Evolutionary conservation across 495 filamentous ascomycete species (phyloP).

Genomic region (Polyplosphaeria fusca): DNA sequence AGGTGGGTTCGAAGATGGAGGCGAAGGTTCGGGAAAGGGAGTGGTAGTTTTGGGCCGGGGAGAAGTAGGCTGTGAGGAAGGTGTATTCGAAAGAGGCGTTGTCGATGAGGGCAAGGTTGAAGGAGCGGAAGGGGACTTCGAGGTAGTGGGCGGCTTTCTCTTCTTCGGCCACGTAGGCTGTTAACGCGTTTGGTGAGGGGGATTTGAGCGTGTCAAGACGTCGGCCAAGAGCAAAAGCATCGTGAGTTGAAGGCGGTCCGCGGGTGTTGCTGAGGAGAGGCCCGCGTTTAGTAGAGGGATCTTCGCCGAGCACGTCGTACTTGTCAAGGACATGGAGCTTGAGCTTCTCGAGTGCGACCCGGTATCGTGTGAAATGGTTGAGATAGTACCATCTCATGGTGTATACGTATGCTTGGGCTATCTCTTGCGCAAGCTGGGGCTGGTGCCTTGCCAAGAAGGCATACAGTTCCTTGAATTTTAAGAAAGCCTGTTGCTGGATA

Average conservation of each 20-base stretch:
- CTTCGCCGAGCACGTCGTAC: conserved; percentile 77
- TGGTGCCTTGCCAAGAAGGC: conserved; percentile 79
- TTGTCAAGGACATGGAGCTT: conserved; percentile 79
- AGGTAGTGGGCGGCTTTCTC: conserved; percentile 80
- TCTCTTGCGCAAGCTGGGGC: conserved; percentile 74
- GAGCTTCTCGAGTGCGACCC: conserved; percentile 75
- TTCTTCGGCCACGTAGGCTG: conserved; percentile 83
- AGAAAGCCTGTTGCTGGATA: conserved; percentile 85
- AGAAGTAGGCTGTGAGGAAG: conserved; percentile 88
- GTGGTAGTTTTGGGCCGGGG: conserved; percentile 53
- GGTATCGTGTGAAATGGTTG: conserved; percentile 87
- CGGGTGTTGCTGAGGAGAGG: conserved; percentile 35
- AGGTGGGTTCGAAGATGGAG: conserved; percentile 81
- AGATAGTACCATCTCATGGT: conserved; percentile 99
- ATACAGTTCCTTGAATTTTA: conserved; percentile 83
- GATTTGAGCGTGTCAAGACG: conserved; percentile 75
- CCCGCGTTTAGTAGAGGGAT: conserved; percentile 51
- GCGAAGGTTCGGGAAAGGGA: conserved; percentile 65
- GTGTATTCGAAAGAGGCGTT: conserved; percentile 94
- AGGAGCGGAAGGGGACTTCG: conserved; percentile 85
- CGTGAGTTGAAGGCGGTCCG: conserved; percentile 64
- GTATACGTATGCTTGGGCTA: conserved; percentile 91
- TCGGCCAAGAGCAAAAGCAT: conserved; percentile 83
- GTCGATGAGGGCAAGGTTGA: conserved; percentile 89
- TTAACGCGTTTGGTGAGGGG: conserved; percentile 65